phyloP scores from a whole-genome alignment of 1,284 basidiomycete species.

The Farysia itapuensis region DNA sequence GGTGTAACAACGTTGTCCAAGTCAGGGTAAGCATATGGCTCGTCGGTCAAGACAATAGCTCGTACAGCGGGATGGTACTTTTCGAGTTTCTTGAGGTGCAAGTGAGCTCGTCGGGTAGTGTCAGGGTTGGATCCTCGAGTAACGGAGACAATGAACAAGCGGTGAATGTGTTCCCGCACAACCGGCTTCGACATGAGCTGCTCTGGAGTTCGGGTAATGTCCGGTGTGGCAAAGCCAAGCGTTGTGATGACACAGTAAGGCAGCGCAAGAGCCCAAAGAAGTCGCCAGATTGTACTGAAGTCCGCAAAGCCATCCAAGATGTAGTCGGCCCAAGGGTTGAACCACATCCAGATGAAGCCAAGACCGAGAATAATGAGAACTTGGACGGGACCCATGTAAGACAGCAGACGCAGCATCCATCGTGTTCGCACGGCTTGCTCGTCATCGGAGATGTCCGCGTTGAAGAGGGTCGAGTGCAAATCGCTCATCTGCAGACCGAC shows the following conservation, averaged over 20 bases:
- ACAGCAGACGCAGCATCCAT: conserved; percentile 55
- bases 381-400: conserved; percentile 58
- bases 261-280: conserved; percentile 60
- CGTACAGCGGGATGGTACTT: conserved; percentile 62
- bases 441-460: conserved; percentile 59
- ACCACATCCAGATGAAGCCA: conserved; percentile 59
- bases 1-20: conserved; percentile 62
- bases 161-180: conserved; percentile 60
- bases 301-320: conserved; percentile 57
- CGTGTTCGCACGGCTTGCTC: conserved; percentile 60
- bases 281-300: conserved; percentile 61
- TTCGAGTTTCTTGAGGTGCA: conserved; percentile 61
- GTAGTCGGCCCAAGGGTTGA: conserved; percentile 58
- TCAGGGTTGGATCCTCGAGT: conserved; percentile 62
- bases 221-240: conserved; percentile 56
- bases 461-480: conserved; percentile 61
- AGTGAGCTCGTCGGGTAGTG: conserved; percentile 60
- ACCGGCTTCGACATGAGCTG: conserved; percentile 60
- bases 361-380: conserved; percentile 58
- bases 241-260: conserved; percentile 61
- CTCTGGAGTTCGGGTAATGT: conserved; percentile 59
- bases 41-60: conserved; percentile 61
- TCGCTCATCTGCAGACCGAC: conserved; percentile 61
- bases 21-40: conserved; percentile 62
- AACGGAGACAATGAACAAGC: conserved; percentile 61